phyloP scores from a whole-genome alignment of 2,329 filamentous ascomycete genomes.

The Aureobasidium sp. region DNA sequence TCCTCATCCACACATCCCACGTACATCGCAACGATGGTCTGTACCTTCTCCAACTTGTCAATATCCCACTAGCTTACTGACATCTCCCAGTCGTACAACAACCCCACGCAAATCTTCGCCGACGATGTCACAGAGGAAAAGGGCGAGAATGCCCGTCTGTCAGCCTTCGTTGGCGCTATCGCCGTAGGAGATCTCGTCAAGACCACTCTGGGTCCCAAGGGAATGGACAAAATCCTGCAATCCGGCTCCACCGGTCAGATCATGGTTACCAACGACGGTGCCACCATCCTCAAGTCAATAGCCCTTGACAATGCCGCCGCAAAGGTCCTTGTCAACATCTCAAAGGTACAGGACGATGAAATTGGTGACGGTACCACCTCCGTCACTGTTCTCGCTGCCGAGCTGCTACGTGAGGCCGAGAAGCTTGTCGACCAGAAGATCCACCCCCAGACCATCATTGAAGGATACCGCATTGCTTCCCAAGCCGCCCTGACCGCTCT shows the following conservation, averaged over 20 bases:
- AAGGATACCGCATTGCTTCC: slow-evolving; percentile 96
- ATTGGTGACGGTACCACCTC: slow-evolving; percentile 97
- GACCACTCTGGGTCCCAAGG: slow-evolving; percentile 93
- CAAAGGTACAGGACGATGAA: slow-evolving; percentile 98
- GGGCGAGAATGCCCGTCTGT: slow-evolving; percentile 96
- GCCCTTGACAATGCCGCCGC: slow-evolving; percentile 96
- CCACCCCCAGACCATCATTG: slow-evolving; percentile 98
- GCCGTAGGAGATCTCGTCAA: slow-evolving; percentile 96
- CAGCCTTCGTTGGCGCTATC: slow-evolving; percentile 97
- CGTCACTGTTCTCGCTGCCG: slow-evolving; percentile 90
- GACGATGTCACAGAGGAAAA: slow-evolving; percentile 97
- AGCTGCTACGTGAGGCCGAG: slow-evolving; percentile 92
- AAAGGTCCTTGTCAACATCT: slow-evolving; percentile 98
- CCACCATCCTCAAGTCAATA: slow-evolving; percentile 96
- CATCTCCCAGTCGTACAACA: slow-evolving; percentile 39
- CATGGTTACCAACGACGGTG: slow-evolving; percentile 97
- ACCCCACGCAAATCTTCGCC: slow-evolving; percentile 95
- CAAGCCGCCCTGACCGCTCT: slow-evolving; percentile 78
- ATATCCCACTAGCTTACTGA: neutral
- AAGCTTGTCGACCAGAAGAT: slow-evolving; percentile 98
- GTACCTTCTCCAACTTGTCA: neutral
- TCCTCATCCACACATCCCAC: neutral
- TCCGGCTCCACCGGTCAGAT: slow-evolving; percentile 95
- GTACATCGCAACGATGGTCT: slow-evolving; percentile 17
- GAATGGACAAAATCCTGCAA: slow-evolving; percentile 98